Evolutionary conservation across 345 rosid species (phyloP), one percentile per base, ranked within the genome.

Genomic region (Euphorbia peplus): DNA sequence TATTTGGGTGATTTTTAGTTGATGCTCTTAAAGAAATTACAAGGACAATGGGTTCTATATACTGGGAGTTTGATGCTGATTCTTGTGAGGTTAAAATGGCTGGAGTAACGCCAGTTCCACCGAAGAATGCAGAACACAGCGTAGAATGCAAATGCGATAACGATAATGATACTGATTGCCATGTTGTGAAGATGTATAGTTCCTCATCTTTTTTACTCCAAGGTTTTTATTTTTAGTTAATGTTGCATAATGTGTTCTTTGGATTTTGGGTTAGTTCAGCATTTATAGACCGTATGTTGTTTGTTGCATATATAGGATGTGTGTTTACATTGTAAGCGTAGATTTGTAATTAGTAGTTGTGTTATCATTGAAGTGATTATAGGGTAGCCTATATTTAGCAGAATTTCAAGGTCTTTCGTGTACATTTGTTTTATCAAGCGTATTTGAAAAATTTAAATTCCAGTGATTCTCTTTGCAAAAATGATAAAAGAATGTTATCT

Each of bases 21-120:
- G 80, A 84, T 71, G 85, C 81, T 60, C 83, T 88, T 52, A 74
- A 74, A 28, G 78, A 81, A 73, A 83, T 84, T 42, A 76, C 69
- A 1, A 75, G 21, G 63, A 69, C 85, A 15, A 58, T 86, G 89
- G 90, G 93, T 24, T 78, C 78, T 0, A 75, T 47, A 37, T 29
- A 61, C 75, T 84, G 87, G 93, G 77, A 68, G 67, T 88, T 88
- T 54, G 69, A 77, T 63, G 84, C 76, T 21, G 80, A 77, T 41
- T 46, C 78, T 32, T 88, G 90, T 67, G 0, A 57, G 8, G 63
- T 76, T 70, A 72, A 58, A 64, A 70, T 25, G 46, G 75, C 75
- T 29, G 79, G 66, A 16, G n/a, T 70, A 51, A 66, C 54, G 2
- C 70, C 28, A 41, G 72, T 9, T n/a, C 50, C 29, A 8, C 76